A percentile compares a stretch with the other conserved stretches of the same genome.
Evolutionary conservation across 2,329 filamentous ascomycete genomes (phyloP).

Genomic region (Alternaria consortialis): DNA sequence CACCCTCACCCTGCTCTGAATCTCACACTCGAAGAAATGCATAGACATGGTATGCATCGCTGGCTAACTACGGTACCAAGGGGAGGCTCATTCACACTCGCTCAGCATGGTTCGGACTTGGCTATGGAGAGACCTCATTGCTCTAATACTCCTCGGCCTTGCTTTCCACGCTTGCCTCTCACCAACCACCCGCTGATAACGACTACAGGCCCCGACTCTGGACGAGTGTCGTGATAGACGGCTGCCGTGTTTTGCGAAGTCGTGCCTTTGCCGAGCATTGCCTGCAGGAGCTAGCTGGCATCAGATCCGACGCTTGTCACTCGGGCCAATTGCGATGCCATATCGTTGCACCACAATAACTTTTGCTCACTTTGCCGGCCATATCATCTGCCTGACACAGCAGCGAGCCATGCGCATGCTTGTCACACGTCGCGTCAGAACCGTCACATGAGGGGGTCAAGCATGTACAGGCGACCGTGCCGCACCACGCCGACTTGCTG

Average conservation of each 20-base stretch:
- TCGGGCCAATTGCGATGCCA: constrained; percentile 39
- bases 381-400: neutral
- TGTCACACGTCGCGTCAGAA: neutral
- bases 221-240: constrained; percentile 13
- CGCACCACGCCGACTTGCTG: constrained; percentile 17
- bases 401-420: too few species aligned
- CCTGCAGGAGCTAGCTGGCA: constrained; percentile 34
- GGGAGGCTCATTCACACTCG: neutral
- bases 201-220: neutral
- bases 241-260: constrained; percentile 19
- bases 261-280: constrained; percentile 33
- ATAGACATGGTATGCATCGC: neutral
- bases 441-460: constrained; percentile 28
- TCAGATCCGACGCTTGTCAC: constrained; percentile 33
- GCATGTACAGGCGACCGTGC: constrained; percentile 26
- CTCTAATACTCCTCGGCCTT: neutral
- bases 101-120: neutral
- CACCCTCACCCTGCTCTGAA: constrained; percentile 17
- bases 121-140: neutral
- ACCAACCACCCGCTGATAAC: neutral
- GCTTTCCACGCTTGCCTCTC: neutral
- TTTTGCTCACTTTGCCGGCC: neutral
- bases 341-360: constrained; percentile 27
- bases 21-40: constrained; percentile 10
- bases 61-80: neutral